phyloP scores from a whole-genome alignment of 768 basidiomycete genomes.

The Boletus fagicola region DNA sequence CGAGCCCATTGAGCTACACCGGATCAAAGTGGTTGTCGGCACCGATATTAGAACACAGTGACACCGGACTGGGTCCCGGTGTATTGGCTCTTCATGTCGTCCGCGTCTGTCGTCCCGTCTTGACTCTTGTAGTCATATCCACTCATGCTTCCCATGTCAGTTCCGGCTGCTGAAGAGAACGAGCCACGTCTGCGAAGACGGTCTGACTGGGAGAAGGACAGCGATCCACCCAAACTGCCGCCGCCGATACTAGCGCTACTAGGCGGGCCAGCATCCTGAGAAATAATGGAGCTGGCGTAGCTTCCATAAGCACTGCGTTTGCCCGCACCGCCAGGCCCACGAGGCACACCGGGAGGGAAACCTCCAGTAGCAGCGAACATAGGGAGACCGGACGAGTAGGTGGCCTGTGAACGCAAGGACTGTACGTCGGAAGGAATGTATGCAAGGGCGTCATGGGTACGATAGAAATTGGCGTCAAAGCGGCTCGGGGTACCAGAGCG shows the following conservation, averaged over 20 bases:
- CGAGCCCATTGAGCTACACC: constrained; percentile 13
- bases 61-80: constrained; percentile 81
- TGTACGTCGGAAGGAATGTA: constrained; percentile 96
- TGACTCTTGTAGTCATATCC: constrained; percentile 87
- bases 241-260: constrained; percentile 59
- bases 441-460: constrained; percentile 88
- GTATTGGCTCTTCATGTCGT: constrained; percentile 90
- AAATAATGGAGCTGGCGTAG: constrained; percentile 91
- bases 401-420: constrained; percentile 94
- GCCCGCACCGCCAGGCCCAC: constrained; percentile 54
- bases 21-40: constrained; percentile 4
- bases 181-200: constrained; percentile 75
- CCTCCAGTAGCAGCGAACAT: constrained; percentile 73
- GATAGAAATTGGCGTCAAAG: constrained; percentile 94
- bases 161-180: constrained; percentile 71
- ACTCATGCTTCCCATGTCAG: constrained; percentile 76
- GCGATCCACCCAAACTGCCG: constrained; percentile 44
- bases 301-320: constrained; percentile 76
- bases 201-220: constrained; percentile 91
- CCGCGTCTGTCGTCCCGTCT: constrained; percentile 73
- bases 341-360: constrained; percentile 65
- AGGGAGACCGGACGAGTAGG: constrained; percentile 89
- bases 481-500: constrained; percentile 90
- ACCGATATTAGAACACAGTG: constrained; percentile 66
- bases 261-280: constrained; percentile 80